Percentiles rank a stretch among this genome's conserved stretches.
phyloP scores from a whole-genome alignment of 1,139 yeast genomes.

The Keqinozyma sinolaborantium region DNA sequence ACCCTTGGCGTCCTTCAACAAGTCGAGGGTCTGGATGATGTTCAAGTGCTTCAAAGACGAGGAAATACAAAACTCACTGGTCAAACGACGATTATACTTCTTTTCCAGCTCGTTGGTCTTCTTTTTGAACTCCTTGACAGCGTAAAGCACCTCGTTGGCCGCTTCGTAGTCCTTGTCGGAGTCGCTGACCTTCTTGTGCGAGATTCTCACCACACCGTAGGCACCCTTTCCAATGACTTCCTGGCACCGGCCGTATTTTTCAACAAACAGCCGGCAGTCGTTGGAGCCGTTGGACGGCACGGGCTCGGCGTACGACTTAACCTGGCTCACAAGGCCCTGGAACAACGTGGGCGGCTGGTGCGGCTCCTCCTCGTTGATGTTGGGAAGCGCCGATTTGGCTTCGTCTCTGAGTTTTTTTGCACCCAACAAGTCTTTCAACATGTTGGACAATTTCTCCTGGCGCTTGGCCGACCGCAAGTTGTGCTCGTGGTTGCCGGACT shows the following conservation, averaged over 20 bases:
- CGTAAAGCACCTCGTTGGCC: constrained; percentile 36
- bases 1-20: constrained; percentile 86
- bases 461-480: constrained; percentile 72
- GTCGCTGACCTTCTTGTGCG: constrained; percentile 32
- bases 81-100: constrained; percentile 41
- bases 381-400: constrained; percentile 85
- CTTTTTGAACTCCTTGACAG: constrained; percentile 45
- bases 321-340: constrained; percentile 75
- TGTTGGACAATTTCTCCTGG: constrained; percentile 81
- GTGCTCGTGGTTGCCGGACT: constrained; percentile 77
- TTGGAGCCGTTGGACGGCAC: constrained; percentile 4
- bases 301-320: constrained; percentile 32
- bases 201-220: constrained; percentile 45
- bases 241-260: constrained; percentile 48
- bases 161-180: constrained; percentile 4
- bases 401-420: constrained; percentile 78
- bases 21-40: constrained; percentile 81
- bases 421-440: constrained; percentile 83
- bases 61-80: constrained; percentile 47
- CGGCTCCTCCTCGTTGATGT: constrained; percentile 18
- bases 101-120: constrained; percentile 43
- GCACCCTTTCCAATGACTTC: constrained; percentile 49
- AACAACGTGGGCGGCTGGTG: constrained; percentile 69
- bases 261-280: constrained; percentile 42
- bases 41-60: constrained; percentile 44